Evolutionary conservation across 371 early-diverging fungal species (phyloP).

Genomic region (Phascolomyces articulosus): DNA sequence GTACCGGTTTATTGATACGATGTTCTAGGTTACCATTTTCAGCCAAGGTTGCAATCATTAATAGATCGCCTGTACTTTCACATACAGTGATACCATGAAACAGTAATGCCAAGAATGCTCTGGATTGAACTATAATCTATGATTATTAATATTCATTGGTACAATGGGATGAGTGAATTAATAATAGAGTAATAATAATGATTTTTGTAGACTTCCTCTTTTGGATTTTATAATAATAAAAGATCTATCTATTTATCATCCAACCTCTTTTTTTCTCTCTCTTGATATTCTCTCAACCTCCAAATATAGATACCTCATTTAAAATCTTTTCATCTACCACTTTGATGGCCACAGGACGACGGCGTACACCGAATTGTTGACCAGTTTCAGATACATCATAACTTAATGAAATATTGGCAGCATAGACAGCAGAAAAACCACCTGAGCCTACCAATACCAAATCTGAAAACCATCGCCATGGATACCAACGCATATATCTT

Average conservation of each 20-base stretch:
- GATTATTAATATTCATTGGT: neutral
- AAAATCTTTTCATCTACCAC: slow-evolving; percentile 46
- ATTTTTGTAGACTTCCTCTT: no score
- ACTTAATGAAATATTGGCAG: slow-evolving; percentile 25
- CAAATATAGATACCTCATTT: slow-evolving; percentile 33
- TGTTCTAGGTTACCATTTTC: slow-evolving; percentile 36
- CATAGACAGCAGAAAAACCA: slow-evolving; percentile 44
- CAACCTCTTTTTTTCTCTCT: no score
- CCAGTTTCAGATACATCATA: slow-evolving; percentile 35
- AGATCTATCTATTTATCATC: no score
- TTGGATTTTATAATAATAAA: no score
- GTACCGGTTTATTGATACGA: slow-evolving; percentile 23
- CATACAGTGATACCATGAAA: slow-evolving; percentile 48
- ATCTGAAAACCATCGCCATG: slow-evolving; percentile 47
- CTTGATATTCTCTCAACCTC: neutral
- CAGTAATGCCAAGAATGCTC: slow-evolving; percentile 36
- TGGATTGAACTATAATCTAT: slow-evolving; percentile 44
- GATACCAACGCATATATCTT: slow-evolving; percentile 44
- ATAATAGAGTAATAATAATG: no score
- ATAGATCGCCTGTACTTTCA: slow-evolving; percentile 40
- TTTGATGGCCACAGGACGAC: slow-evolving; percentile 34
- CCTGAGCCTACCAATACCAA: slow-evolving; percentile 44
- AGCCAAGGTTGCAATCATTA: slow-evolving; percentile 41
- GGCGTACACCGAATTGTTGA: neutral
- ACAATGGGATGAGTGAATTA: no score